Evolutionary conservation across 2,329 filamentous ascomycete species (phyloP).

Genomic region (Volutella citrinella): DNA sequence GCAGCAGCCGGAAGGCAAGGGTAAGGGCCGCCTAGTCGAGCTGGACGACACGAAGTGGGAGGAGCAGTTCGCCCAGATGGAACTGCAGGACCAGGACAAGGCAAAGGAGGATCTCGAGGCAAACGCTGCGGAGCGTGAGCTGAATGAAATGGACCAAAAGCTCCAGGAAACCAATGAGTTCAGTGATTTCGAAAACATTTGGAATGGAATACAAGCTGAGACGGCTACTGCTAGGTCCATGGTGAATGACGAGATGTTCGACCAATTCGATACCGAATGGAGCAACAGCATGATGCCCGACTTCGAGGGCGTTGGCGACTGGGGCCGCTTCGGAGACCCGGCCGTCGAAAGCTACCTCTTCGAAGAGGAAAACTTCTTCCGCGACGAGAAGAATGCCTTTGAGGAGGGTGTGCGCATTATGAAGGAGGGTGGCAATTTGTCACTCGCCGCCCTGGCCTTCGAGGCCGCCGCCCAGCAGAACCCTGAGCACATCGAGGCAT

Average conservation of each 20-base stretch:
- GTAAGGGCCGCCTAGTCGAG: conserved; percentile 92
- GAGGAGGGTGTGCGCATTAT: conserved; percentile 92
- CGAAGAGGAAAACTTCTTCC: conserved; percentile 90
- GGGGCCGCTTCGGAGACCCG: conserved; percentile 67
- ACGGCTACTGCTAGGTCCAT: conserved; percentile 67
- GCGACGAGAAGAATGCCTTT: conserved; percentile 77
- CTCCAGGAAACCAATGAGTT: conserved; percentile 71
- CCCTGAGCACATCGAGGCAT: conserved; percentile 82
- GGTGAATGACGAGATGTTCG: conserved; percentile 62
- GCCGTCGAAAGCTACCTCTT: conserved; percentile 89
- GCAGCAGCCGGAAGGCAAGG: conserved; percentile 57
- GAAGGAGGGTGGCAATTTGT: conserved; percentile 89
- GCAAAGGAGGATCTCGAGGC: conserved; percentile 59
- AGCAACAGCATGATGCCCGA: conserved; percentile 58
- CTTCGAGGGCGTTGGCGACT: conserved; percentile 65
- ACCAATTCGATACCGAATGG: conserved; percentile 73
- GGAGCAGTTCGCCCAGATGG: conserved; percentile 89
- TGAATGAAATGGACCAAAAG: conserved; percentile 77
- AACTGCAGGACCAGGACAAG: conserved; percentile 59
- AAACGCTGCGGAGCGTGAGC: conserved; percentile 76
- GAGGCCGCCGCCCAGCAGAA: conserved; percentile 94
- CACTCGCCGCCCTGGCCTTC: conserved; percentile 88
- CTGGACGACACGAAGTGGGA: conserved; percentile 95
- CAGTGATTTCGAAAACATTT: conserved; percentile 87
- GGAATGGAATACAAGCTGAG: conserved; percentile 78